Evolutionary conservation across 1,284 basidiomycete species (phyloP).

Genomic region (Austroboletus niveus): DNA sequence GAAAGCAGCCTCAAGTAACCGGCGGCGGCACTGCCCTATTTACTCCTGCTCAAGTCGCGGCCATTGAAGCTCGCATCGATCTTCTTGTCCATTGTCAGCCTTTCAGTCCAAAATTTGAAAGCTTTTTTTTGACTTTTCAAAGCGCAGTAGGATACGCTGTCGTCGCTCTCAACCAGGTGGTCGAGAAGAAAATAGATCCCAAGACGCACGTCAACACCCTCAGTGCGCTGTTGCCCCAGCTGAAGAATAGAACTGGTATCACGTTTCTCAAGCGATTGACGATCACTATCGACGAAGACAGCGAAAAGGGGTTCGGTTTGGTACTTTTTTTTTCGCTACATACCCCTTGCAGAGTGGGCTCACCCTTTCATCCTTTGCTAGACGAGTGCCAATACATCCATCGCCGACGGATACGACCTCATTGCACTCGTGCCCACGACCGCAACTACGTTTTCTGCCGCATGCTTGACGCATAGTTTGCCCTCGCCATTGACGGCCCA

Average conservation of each 20-base stretch:
- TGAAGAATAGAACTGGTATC: conserved; percentile 55
- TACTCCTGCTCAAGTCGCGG: conserved; percentile 40
- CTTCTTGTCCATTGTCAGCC: conserved; percentile 52
- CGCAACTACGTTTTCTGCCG: conserved; percentile 67
- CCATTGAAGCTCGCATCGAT: conserved; percentile 50
- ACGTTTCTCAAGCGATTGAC: conserved; percentile 68
- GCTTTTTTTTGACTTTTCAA: conserved; percentile 14
- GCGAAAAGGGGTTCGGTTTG: conserved; percentile 78
- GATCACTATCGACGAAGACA: conserved; percentile 71
- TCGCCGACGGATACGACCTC: conserved; percentile 70
- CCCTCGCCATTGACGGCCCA: conserved; percentile 80
- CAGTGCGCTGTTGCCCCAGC: conserved; percentile 48
- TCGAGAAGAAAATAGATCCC: conserved; percentile 64
- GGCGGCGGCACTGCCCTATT: conserved; percentile 27
- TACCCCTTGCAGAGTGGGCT: not conserved
- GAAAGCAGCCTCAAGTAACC: conserved; percentile 38
- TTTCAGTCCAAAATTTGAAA: not conserved
- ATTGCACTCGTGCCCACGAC: conserved; percentile 74
- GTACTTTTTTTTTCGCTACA: conserved; percentile 38
- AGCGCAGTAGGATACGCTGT: conserved; percentile 76
- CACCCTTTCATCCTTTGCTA: conserved; percentile 23
- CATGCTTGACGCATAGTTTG: conserved; percentile 78
- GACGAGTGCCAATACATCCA: conserved; percentile 58
- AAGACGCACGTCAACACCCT: conserved; percentile 65
- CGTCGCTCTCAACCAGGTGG: conserved; percentile 67